Base-by-base conservation (phyloP, 805 yeast genomes). In the Saturnispora hagleri region DNA sequence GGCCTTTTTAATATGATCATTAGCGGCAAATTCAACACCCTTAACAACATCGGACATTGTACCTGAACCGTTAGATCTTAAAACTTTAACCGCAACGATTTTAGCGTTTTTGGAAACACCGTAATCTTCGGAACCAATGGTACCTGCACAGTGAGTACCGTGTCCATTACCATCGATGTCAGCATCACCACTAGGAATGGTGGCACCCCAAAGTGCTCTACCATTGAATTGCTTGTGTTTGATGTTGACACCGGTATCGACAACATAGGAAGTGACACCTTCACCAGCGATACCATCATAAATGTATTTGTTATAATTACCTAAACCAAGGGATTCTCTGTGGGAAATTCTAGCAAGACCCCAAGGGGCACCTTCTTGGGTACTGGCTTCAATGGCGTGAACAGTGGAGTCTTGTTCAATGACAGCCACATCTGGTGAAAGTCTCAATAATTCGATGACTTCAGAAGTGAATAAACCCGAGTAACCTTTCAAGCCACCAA, bases 141-240 rank as follows among this genome's bases (percentile, higher is more conserved):
- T 89, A 70, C 96, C 97, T n/a, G 97, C 96, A 72, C 95, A 88
- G 64, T 89, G 97, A 45, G 96, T 88, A 63, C 97, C 97, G 69
- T 89, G 97, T 48, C 97, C 97, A 62, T 87, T 86, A 50, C 89
- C 93, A 66, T 90, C 96, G 43, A 74, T 62, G 58, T 83, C 89
- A 50, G 75, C 76, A 60, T 81, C 88, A 61, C 82, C 84, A 49
- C 68, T 60, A 58, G 95, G 95, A 58, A 87, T 74, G 53, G 95
- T 87, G 48, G 82, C 76, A 59, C 96, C 96, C 95, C 95, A 87
- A 40, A 66, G 65, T 44, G 96, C 95, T 71, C 97, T 81, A 46
- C 90, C 90, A 10, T 72, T 84, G 62, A 89, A 89, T 62, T 89
- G 93, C 35, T 73, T 75, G 67, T 89, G 97, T 17, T 76, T 71